These are phyloP conservation scores for Suillus ampliporus DNA, from an alignment of 768 basidiomycete species.

Conservation along the genomic window DNA sequence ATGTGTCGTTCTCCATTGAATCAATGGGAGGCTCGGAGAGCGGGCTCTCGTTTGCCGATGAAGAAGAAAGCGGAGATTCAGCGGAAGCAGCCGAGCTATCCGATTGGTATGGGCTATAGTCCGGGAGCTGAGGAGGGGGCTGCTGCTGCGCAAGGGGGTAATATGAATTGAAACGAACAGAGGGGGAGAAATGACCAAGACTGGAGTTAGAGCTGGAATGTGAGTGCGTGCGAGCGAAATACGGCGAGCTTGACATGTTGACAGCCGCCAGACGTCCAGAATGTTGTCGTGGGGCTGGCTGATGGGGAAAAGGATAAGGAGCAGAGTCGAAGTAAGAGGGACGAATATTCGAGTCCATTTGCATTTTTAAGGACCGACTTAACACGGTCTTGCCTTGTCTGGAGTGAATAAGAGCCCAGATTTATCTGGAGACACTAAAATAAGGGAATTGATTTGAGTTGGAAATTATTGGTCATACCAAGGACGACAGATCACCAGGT, in stretches of 20 bases:
- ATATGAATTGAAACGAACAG: constrained; percentile 25
- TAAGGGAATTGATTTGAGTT: constrained; percentile 37
- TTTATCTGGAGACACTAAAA: constrained; percentile 31
- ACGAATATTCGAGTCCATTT: constrained; percentile 26
- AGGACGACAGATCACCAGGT: constrained; percentile 29
- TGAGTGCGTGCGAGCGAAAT: constrained; percentile 25
- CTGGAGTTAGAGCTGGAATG: constrained; percentile 20
- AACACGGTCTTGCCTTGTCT: constrained; percentile 13
- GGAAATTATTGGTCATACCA: constrained; percentile 42
- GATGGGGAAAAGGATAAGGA: constrained; percentile 17
- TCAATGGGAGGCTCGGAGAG: constrained; percentile 45
- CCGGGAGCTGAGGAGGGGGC: constrained; percentile 22
- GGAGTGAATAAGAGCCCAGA: constrained; percentile 17
- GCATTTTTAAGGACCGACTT: constrained; percentile 36
- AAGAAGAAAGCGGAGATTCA: constrained; percentile 47
- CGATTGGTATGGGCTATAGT: constrained; percentile 44
- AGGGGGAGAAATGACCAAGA: constrained; percentile 28
- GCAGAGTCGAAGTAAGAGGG: constrained; percentile 30
- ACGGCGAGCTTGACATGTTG: constrained; percentile 31
- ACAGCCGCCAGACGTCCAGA: constrained; percentile 18
- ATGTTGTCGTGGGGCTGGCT: constrained; percentile 12
- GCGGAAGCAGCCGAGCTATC: constrained; percentile 41
- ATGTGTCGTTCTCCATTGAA: constrained; percentile 35
- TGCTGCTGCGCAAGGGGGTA: constrained; percentile 24
- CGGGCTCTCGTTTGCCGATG: constrained; percentile 46